Percentiles rank a stretch among this genome's conserved stretches.
These are phyloP conservation scores for Colletotrichum lupini DNA, from an alignment of 2,329 filamentous ascomycete species.

Conservation along the genomic window DNA sequence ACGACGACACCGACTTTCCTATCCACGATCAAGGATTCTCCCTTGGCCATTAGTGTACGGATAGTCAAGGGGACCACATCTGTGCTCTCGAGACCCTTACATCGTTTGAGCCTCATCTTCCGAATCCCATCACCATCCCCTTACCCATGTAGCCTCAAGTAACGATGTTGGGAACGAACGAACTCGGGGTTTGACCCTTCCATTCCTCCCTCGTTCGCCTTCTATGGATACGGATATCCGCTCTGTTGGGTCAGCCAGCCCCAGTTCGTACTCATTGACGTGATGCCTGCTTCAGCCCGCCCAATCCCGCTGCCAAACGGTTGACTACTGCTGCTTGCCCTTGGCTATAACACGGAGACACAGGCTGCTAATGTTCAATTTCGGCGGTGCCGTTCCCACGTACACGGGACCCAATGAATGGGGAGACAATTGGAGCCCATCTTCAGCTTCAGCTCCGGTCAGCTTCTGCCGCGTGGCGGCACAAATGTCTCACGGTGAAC, in stretches of 20 bases:
- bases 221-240: not conserved
- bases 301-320: not conserved
- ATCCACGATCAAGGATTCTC: not conserved
- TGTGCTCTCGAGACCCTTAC: not conserved
- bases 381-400: conserved; percentile 26
- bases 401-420: not conserved
- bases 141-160: not conserved
- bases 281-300: not conserved
- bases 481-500: not conserved
- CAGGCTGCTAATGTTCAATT: conserved; percentile 10
- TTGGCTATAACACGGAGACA: not conserved
- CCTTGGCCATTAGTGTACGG: not conserved
- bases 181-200: too few species aligned
- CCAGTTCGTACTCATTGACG: not conserved
- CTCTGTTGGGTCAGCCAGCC: not conserved
- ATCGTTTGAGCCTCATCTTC: conserved; percentile 2
- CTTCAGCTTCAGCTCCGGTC: not conserved
- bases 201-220: not conserved
- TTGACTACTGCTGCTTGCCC: not conserved
- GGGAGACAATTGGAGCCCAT: not conserved
- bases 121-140: not conserved
- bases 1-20: not conserved
- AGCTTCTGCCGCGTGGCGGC: not conserved
- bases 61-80: not conserved
- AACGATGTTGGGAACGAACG: too few species aligned